Evolutionary conservation across 2,329 filamentous ascomycete species (phyloP).

Genomic region (Microsporum canis): DNA sequence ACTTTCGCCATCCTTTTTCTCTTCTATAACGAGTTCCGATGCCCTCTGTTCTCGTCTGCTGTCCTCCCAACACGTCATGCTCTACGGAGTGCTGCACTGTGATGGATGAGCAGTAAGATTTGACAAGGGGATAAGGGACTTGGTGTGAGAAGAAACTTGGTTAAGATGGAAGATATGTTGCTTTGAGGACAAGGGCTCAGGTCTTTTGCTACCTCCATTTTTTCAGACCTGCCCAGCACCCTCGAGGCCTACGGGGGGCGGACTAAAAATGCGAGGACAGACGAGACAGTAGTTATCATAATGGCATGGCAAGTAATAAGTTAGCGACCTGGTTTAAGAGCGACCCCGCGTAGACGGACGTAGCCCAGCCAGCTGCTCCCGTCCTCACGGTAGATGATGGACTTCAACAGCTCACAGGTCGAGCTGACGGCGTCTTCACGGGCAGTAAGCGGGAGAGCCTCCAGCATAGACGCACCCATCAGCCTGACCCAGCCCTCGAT

Average conservation of each 20-base stretch:
- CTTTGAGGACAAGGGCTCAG: neutral
- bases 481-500: slow-evolving; percentile 55
- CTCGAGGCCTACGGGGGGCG: slow-evolving; percentile 40
- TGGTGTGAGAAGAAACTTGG: neutral
- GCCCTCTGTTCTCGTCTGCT: neutral
- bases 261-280: slow-evolving; percentile 49
- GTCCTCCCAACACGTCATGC: slow-evolving; percentile 8
- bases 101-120: slow-evolving; percentile 14
- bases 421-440: slow-evolving; percentile 46
- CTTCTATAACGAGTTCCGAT: slow-evolving; percentile 5
- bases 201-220: slow-evolving; percentile 29
- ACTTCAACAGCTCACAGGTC: slow-evolving; percentile 44
- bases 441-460: slow-evolving; percentile 38
- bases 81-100: slow-evolving; percentile 13
- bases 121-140: slow-evolving; percentile 12
- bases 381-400: slow-evolving; percentile 46
- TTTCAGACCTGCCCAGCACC: slow-evolving; percentile 44
- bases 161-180: neutral
- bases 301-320: neutral
- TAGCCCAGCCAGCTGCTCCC: slow-evolving; percentile 43
- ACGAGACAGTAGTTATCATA: neutral
- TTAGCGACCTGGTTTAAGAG: slow-evolving; percentile 20
- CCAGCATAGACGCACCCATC: slow-evolving; percentile 51
- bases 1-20: neutral
- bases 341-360: slow-evolving; percentile 35